A percentile compares a stretch with the other conserved stretches of the same genome.
These are phyloP conservation scores for Myochromella boudieri DNA, from an alignment of 768 basidiomycete species.

Conservation along the genomic window DNA sequence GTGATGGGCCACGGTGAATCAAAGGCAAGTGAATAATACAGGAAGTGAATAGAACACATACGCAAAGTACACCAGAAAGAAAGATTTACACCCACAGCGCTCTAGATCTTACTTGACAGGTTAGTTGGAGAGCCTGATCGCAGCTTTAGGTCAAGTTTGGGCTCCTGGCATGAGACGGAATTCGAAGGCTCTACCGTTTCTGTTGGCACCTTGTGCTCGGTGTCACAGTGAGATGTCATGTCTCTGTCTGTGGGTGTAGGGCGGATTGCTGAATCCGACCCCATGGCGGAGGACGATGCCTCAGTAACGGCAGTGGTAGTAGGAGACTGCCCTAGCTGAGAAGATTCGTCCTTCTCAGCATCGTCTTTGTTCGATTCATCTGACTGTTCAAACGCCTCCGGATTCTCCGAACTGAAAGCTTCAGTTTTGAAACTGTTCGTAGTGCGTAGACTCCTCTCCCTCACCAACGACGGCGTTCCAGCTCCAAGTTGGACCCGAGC, in stretches of 20 bases:
- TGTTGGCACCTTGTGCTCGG: conserved; percentile 4
- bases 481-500: conserved; percentile 57
- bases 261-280: no score
- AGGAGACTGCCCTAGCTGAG: neutral
- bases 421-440: conserved; percentile 62
- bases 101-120: no score
- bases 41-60: no score
- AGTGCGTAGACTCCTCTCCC: conserved; percentile 62
- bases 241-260: no score
- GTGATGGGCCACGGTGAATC: no score
- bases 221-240: neutral
- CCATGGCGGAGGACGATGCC: conserved; percentile 6
- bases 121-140: no score
- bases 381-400: conserved; percentile 26
- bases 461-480: conserved; percentile 43
- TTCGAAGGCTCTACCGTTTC: neutral
- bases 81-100: no score
- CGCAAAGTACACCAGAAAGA: no score
- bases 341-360: conserved; percentile 7
- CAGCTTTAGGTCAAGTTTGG: no score
- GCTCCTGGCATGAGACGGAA: no score
- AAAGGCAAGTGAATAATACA: neutral
- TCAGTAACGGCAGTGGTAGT: conserved; percentile 8
- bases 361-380: conserved; percentile 26
- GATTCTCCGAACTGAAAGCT: conserved; percentile 49